Conservation (phyloP, 129 eudicot species). For the Cynara cardunculus region DNA sequence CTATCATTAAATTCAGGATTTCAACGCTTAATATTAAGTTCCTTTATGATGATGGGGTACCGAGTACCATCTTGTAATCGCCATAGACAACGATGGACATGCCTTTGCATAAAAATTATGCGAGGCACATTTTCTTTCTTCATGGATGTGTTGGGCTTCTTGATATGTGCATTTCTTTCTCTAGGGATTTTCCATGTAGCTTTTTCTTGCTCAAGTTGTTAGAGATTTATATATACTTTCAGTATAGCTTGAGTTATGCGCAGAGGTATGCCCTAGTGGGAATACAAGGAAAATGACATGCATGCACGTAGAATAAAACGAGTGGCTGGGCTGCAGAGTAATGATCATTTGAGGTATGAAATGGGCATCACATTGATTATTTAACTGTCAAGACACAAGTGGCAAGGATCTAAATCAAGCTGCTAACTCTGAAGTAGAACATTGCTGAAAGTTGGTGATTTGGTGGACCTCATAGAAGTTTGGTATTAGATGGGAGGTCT, state of each 20-base stretch:
- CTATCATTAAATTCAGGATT: not conserved
- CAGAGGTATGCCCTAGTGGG: not conserved
- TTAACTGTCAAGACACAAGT: not conserved
- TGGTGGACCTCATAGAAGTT: not conserved
- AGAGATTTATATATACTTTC: not conserved
- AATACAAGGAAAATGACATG: not conserved
- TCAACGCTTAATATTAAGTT: not conserved
- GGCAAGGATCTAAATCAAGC: not conserved
- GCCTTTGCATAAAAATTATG: not conserved
- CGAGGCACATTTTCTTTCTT: not conserved
- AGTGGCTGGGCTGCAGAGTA: not conserved
- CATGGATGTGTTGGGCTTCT: not conserved
- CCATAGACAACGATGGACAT: not conserved
- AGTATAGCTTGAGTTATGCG: not conserved
- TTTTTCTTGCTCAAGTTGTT: not conserved
- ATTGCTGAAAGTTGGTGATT: not conserved
- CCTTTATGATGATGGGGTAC: not conserved
- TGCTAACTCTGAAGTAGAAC: no score
- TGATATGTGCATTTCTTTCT: not conserved
- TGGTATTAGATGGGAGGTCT: not conserved
- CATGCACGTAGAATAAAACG: not conserved
- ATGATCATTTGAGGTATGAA: not conserved
- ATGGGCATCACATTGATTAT: not conserved
- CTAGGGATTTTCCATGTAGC: not conserved
- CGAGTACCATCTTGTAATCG: not conserved